phyloP scores from a whole-genome alignment of 148 eudicot species.

The Cornus suecica region DNA sequence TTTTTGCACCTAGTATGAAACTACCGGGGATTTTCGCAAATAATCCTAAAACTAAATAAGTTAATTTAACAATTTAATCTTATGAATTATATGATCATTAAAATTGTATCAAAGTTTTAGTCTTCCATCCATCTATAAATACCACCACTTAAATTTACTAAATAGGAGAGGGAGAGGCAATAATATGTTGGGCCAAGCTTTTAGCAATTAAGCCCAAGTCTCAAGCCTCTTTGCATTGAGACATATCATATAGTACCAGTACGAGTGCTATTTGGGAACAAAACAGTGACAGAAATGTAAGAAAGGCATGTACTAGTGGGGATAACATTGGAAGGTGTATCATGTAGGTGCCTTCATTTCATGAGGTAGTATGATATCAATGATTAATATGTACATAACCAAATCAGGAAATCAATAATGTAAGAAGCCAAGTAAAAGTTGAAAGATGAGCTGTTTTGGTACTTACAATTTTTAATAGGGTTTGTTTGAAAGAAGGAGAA shows the following conservation, averaged over 20 bases:
- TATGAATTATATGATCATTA: no score
- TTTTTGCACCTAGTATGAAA: no score
- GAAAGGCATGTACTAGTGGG: neutral
- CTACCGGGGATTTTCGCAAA: no score
- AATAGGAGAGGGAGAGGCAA: neutral
- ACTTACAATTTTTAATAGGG: neutral
- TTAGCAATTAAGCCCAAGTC: neutral
- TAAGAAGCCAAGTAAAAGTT: neutral
- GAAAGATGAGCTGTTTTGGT: neutral
- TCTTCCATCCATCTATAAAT: no score
- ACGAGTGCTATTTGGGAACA: neutral
- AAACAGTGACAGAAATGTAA: neutral
- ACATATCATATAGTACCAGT: no score
- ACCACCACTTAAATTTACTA: no score
- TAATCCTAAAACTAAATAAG: no score
- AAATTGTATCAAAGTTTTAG: neutral
- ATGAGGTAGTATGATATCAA: neutral
- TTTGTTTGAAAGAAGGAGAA: neutral
- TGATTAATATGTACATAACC: neutral
- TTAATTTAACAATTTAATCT: neutral
- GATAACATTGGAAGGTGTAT: neutral
- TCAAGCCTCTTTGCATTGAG: neutral
- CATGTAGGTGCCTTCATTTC: neutral
- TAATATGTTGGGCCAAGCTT: neutral
- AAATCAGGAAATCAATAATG: neutral